phyloP scores from a whole-genome alignment of 352 stramenopile genomes.

The Phytophthora vignae region DNA sequence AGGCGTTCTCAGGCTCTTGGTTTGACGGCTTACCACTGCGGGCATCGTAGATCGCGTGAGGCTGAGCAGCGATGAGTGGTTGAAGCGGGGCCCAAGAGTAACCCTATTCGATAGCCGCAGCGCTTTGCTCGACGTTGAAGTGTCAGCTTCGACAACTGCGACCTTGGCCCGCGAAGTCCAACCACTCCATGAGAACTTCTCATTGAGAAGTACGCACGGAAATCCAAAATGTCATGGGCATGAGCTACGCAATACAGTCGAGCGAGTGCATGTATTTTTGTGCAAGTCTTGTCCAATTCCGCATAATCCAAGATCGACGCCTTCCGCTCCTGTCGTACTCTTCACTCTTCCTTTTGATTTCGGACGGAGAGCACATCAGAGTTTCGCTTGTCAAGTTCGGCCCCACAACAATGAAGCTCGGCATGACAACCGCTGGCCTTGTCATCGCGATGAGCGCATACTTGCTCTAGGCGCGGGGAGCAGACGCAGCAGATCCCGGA shows the following conservation, averaged over 20 bases:
- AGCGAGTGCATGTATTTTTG: background rate
- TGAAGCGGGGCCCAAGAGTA: conserved; percentile 22
- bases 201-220: background rate
- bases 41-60: conserved; percentile 11
- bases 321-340: background rate
- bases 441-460: background rate
- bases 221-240: background rate
- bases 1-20: background rate
- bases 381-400: background rate
- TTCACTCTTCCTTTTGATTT: background rate
- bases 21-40: background rate
- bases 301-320: background rate
- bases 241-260: background rate
- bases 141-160: background rate
- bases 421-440: background rate
- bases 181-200: background rate
- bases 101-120: conserved; percentile 16
- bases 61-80: conserved; percentile 29
- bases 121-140: conserved; percentile 26
- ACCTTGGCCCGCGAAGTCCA: background rate
- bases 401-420: background rate
- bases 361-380: background rate
- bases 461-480: background rate
- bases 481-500: no score
- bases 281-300: background rate